Base-by-base conservation (phyloP, 2,329 filamentous ascomycete genomes). In the Colletotrichum sp. region DNA sequence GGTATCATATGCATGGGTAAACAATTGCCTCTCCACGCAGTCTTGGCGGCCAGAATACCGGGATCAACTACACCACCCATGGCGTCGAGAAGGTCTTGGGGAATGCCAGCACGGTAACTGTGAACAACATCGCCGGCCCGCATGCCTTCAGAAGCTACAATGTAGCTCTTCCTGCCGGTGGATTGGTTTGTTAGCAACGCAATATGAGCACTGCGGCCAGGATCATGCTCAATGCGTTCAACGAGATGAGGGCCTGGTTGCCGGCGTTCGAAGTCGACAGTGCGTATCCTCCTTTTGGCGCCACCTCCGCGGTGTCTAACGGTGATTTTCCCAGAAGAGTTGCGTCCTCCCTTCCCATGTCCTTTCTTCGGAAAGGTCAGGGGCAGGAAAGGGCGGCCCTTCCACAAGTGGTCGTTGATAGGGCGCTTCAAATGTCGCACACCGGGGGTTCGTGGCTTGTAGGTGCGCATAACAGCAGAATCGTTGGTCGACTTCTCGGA, bases 331-430 rank as follows among this genome's bases (percentile, higher is more conserved):
- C 97, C 98, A 70, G 91, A 94, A 82, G 95, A 94, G 85, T 99
- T 99, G 81, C 97, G 92, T 59, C 97, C 97, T 85, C 97, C 98
- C 85, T 98, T 97, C 69, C 92, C 93, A 81, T 98, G 96, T 18
- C 97, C 97, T 85, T 96, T 96, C 85, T 98, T 98, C 49, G 96
- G 92, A 81, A 95, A 95, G 13, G 98, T 99, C 84, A 99, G 90
- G 67, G 93, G 92, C 39, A 95, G 89, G 79, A 94, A 93, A 1
- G 97, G 95, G 72, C 96, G 90, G 75, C 97, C 97, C 86, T 98
- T 98, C 95, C 95, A 99, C 62, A 99, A 88, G 85, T 99, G 97
- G 82, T 98, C 96, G 86, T 99, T 99, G 86, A 98, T 93, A 16
- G 97, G 96, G 59, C 97, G 92, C 84, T 94, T 94, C 79, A 99